Evolutionary conservation across 2,329 filamentous ascomycete species (phyloP), one percentile per base, ranked within the genome.

Genomic region (Nigrospora sphaerica): DNA sequence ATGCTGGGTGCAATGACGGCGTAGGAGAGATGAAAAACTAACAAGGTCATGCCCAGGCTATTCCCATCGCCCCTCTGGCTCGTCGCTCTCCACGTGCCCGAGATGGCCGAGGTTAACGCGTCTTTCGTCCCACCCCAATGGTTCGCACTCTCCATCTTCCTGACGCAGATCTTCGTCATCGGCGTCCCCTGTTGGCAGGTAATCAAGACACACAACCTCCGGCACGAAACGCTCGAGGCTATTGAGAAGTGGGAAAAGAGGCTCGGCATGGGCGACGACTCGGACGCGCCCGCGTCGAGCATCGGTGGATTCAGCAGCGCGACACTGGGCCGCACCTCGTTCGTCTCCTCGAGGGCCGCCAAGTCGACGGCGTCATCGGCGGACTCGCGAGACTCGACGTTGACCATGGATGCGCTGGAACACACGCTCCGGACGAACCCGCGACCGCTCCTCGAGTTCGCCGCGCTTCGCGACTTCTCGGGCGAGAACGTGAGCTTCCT

Each of bases 41-140:
- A 28, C 23, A 10, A 28, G 23, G 5, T 10, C 7, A 7, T 28
- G 23, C 23, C 23, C 39, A 81, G 78, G 46, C 71, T 86, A 17
- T 81, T 77, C 46, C 81, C 81, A 18, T 78, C 81, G 10, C 83
- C 83, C 0, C 73, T 86, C 66, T 86, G 82, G 82, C 72, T 86
- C 34, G 62, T 82, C 19, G 82, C 78, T 46, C 64, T 80, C 13
- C 72, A 77, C 48, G 69, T 70, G 3, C 72, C 77, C 6, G 67
- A 53, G 10, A 75, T 83, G 67, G 66, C 62, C 2, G 57, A 63
- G 0, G 62, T 83, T 45, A 82, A 83, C 58, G 56, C 63, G 12
- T 74, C 73, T 57, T 82, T 72, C 52, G 66, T 80, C 13, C 80
- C 82, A 42, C 77, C 80, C 3, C 75, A 81, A 59, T 86, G 82